Conservation (phyloP, 2,329 filamentous ascomycete genomes). For the Epichloe coenophiala region DNA sequence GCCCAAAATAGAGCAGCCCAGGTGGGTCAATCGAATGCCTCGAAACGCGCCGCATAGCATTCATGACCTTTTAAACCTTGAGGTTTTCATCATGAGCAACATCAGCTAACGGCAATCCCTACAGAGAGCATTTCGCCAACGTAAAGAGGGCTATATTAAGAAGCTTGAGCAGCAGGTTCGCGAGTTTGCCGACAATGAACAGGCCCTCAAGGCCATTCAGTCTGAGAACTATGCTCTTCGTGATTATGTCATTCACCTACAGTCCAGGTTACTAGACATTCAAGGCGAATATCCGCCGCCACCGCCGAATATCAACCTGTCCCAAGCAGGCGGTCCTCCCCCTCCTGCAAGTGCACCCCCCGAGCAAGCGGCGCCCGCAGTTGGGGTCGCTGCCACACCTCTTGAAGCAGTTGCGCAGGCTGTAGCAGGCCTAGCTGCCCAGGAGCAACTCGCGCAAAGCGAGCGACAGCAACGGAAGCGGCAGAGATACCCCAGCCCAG, state of each 20-base stretch:
- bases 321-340: slow-evolving; percentile 14
- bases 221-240: slow-evolving; percentile 80
- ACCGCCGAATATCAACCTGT: slow-evolving; percentile 64
- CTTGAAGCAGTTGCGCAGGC: slow-evolving; percentile 39
- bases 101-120: neutral
- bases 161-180: slow-evolving; percentile 90
- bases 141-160: slow-evolving; percentile 97
- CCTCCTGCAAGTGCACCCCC: slow-evolving; percentile 11
- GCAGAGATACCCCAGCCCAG: slow-evolving; percentile 13
- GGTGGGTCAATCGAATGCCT: slow-evolving; percentile 36
- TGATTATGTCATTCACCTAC: slow-evolving; percentile 85
- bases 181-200: slow-evolving; percentile 62
- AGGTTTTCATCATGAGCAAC: neutral
- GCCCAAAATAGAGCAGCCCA: slow-evolving; percentile 95
- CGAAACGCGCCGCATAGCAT: neutral
- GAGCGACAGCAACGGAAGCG: slow-evolving; percentile 17
- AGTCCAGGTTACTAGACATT: slow-evolving; percentile 71
- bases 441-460: slow-evolving; percentile 22
- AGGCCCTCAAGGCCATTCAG: slow-evolving; percentile 67
- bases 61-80: neutral
- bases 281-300: slow-evolving; percentile 75
- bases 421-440: slow-evolving; percentile 28
- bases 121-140: slow-evolving; percentile 89
- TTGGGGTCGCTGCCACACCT: slow-evolving; percentile 21
- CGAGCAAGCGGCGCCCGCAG: slow-evolving; percentile 13